A percentile compares a stretch with the other conserved stretches of the same genome.
phyloP scores from a whole-genome alignment of 75 land plant species.

The Picea glauca region DNA sequence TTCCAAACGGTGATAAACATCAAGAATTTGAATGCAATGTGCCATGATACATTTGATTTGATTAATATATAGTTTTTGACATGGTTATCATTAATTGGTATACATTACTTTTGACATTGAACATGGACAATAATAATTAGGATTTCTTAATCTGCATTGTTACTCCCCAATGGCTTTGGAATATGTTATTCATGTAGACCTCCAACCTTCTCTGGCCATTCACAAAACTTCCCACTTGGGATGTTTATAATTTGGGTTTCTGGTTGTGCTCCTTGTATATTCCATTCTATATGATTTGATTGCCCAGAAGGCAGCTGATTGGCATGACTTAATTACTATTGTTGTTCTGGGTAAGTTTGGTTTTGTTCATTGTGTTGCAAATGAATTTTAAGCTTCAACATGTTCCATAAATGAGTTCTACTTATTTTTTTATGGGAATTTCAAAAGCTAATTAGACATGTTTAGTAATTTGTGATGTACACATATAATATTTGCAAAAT shows the following conservation, averaged over 20 bases:
- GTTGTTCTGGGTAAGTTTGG: not conserved
- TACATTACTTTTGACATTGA: not conserved
- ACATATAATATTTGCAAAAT: not conserved
- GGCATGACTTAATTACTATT: no score
- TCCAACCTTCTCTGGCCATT: not conserved
- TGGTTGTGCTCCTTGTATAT: slow-evolving; percentile 1
- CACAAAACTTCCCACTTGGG: slow-evolving; percentile 77
- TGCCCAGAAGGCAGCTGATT: no score
- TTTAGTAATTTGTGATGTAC: not conserved
- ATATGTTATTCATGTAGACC: not conserved
- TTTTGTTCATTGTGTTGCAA: not conserved
- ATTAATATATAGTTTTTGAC: no score
- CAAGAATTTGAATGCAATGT: no score
- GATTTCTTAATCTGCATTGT: not conserved
- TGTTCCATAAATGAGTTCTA: no score
- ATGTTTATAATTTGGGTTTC: slow-evolving; percentile 78
- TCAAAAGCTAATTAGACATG: not conserved
- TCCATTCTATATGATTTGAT: no score
- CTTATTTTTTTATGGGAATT: not conserved
- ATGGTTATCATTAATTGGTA: not conserved
- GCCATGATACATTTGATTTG: not conserved
- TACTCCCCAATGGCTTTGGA: not conserved
- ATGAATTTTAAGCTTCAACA: not conserved
- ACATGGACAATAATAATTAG: not conserved
- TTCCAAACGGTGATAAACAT: no score